Evolutionary conservation across 1,284 basidiomycete genomes (phyloP), one percentile per base, ranked within the genome.

Genomic region (Microbotryomycetes sp.): DNA sequence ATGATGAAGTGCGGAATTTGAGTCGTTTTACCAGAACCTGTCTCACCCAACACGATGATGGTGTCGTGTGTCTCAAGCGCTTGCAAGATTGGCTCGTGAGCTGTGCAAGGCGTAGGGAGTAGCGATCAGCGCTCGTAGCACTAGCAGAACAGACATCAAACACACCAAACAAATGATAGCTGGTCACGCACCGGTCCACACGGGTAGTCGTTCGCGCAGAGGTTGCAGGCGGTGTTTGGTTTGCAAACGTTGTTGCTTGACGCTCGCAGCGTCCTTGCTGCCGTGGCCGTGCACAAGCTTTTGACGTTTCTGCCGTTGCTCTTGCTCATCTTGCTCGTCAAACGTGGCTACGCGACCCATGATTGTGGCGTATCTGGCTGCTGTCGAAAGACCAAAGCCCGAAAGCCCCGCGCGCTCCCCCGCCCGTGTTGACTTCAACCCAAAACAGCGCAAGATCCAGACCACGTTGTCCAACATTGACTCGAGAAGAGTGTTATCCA

Each of bases 1-100:
- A 92, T 82, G 28, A 97, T 79, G 72, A 93, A 91, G 76, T 94
- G 89, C 0, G 92, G 91, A 30, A 94, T 83, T 80, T 94, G 93
- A 52, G 94, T 98, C 0, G 94, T 97, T 79, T 98, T 98, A 65
- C 94, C 94, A 28, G 92, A 96, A 42, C 94, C 96, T 0, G 94
- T 98, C 78, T 98, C 94, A 57, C 93, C 94, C 19, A 98, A 80
- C 26, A 98, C 81, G 55, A 98, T 85, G 1, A 89, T 88, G 3
- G 96, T 91, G 74, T 96, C 89, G 75, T 94, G 85, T 50, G 82
- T 78, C 49, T 81, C 77, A 55, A 94, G 85, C 73, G 86, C 84
- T 58, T 85, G 80, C 30, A 92, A 77, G 30, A 96, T 82, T 45
- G 84, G 83, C 29, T 86, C 83, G 72, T 83, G 84, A 54, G 88